Evolutionary conservation across 441 rosid species (phyloP).

Genomic region (Geranium incanum): DNA sequence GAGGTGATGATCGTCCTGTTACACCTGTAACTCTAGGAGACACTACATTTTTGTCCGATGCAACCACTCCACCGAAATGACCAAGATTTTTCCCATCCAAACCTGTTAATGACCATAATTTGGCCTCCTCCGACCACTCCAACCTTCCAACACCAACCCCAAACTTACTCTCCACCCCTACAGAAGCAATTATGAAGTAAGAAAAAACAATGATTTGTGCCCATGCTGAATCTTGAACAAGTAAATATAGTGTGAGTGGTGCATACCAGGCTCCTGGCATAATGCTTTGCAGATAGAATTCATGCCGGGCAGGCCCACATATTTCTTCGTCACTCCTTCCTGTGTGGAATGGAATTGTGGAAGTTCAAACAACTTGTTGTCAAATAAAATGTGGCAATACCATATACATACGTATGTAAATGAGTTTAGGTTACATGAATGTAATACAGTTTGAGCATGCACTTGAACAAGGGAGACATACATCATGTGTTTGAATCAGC

Average conservation of each 20-base stretch:
- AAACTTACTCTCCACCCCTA: constrained; percentile 64
- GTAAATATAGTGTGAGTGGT: neutral
- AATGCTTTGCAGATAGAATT: constrained; percentile 62
- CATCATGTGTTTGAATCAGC: neutral
- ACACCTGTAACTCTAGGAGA: constrained; percentile 52
- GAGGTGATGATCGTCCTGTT: constrained; percentile 51
- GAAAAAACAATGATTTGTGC: constrained; percentile 6
- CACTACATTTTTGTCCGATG: constrained; percentile 53
- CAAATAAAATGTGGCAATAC: neutral
- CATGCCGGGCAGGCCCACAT: constrained; percentile 79
- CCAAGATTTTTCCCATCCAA: constrained; percentile 53
- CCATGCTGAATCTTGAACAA: neutral
- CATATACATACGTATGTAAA: neutral
- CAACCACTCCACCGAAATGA: constrained; percentile 51
- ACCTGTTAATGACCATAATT: constrained; percentile 53
- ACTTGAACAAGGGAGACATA: constrained; percentile 3
- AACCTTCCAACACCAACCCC: constrained; percentile 52
- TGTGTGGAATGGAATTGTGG: constrained; percentile 19
- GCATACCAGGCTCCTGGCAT: constrained; percentile 51
- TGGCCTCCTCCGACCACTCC: constrained; percentile 56
- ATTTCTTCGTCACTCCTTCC: constrained; percentile 51
- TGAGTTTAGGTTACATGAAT: neutral
- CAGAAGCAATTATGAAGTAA: constrained; percentile 5
- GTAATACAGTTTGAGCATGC: neutral
- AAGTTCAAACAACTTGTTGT: constrained; percentile 14